Conservation (phyloP, 257 asterid genomes). For the Nicotiana noctiflora region DNA sequence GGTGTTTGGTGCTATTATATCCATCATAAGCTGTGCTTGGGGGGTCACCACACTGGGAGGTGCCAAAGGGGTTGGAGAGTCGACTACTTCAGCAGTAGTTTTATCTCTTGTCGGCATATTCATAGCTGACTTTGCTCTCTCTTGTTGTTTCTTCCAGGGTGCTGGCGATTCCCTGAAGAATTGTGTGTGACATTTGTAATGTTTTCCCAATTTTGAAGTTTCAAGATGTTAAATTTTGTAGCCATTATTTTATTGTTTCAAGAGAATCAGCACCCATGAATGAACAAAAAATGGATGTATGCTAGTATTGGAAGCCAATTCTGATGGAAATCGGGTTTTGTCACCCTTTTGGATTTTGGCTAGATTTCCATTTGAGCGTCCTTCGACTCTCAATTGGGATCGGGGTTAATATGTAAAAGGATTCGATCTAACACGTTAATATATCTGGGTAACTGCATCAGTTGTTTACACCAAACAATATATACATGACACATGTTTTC, state of each 20-base stretch:
- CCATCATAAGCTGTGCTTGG: constrained; percentile 94
- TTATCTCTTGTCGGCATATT: constrained; percentile 86
- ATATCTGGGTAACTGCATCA: no score
- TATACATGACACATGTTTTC: no score
- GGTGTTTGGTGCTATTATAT: constrained; percentile 83
- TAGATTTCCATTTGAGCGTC: not conserved
- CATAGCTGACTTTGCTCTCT: constrained; percentile 86
- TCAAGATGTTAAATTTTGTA: not conserved
- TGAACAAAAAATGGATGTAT: not conserved
- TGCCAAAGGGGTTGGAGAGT: constrained; percentile 97
- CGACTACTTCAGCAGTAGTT: constrained; percentile 93
- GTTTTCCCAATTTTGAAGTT: not conserved
- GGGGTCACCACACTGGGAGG: constrained; percentile 93
- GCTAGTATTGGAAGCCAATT: not conserved
- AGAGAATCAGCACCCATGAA: not conserved
- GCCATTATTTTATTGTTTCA: not conserved
- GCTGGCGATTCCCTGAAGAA: constrained; percentile 86
- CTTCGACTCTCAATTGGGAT: not conserved
- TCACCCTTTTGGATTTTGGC: not conserved
- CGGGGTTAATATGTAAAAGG: not conserved
- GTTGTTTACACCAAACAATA: no score
- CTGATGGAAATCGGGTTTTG: not conserved
- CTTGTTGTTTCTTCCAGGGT: constrained; percentile 81
- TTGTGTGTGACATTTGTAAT: constrained; percentile 38
- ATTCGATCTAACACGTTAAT: no score